These are phyloP conservation scores for Metschnikowia vanudenii DNA, from an alignment of 805 yeast species.

Conservation along the genomic window DNA sequence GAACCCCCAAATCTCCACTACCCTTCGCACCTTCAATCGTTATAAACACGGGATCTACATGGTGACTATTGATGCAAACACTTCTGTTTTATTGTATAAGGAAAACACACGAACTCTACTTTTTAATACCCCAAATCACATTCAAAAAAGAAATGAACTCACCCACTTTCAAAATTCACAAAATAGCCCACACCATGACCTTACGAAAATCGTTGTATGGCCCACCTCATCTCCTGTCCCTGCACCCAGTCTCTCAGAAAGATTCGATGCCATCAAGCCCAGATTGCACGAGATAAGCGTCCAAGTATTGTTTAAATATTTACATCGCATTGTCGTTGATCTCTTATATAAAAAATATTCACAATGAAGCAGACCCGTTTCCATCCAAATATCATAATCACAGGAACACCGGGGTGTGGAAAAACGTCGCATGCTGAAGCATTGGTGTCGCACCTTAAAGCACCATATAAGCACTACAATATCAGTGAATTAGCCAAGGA, in stretches of 20 bases:
- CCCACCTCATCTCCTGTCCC: not conserved
- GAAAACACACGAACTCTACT: no score
- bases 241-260: not conserved
- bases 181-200: no score
- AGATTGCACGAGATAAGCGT: not conserved
- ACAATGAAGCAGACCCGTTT: conserved; percentile 6
- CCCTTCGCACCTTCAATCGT: no score
- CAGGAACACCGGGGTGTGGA: conserved; percentile 96
- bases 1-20: no score
- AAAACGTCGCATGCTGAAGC: conserved; percentile 73
- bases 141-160: no score
- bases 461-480: conserved; percentile 51
- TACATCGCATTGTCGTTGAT: not conserved
- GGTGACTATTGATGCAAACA: no score
- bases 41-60: no score
- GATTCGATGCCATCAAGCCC: not conserved
- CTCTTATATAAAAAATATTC: not conserved
- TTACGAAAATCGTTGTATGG: no score
- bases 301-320: not conserved
- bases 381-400: conserved; percentile 75
- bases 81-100: no score
- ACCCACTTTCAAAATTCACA: no score
- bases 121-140: no score
- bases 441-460: conserved; percentile 49
- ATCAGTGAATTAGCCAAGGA: conserved; percentile 82